Base-by-base conservation (phyloP, 2,329 filamentous ascomycete genomes). In the Dactylonectria estremocensis region DNA sequence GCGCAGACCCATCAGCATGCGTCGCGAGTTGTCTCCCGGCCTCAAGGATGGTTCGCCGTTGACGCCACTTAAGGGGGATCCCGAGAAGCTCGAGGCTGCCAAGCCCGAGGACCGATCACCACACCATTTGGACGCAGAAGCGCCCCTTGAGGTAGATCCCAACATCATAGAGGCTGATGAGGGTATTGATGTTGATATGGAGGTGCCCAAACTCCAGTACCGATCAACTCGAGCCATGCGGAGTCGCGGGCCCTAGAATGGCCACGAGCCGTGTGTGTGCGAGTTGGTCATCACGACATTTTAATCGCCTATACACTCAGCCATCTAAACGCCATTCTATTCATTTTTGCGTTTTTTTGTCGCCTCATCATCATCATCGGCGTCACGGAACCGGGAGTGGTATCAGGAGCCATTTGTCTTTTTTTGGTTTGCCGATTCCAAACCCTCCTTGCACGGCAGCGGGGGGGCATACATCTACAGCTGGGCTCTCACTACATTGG, bases 1-100 rank as follows among this genome's bases (percentile, higher is more conserved):
- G 46, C 86, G 85, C 66, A 83, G 88, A 16, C 84, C 86, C 37
- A 85, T 86, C 63, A 87, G 83, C 69, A 86, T 89, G 82, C 83
- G 88, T 52, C 83, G 83, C 68, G 86, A 86, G 50, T 74, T 81
- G 67, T 71, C 78, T 2, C 71, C 71, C 33, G 72, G 76, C 33
- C 71, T 76, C 20, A 79, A 79, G 65, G 74, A 79, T 11, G 72
- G 69, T 20, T n/a, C n/a, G 69, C 67, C n/a, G 49, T 37, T 65
- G 14, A 57, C 69, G n/a, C 62, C 64, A 7, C 68, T 72, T 20
- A 78, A 73, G 16, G 74, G 77, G 45, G 77, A 79, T 14, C 56
- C 65, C 1, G 62, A 71, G 13, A 77, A 76, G 64, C 66, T 76
- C 20, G 73, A 75, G 60, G 68, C 73, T 22, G 72, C 70, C 6